Base-by-base conservation (phyloP, 2,329 filamentous ascomycete genomes). In the Juglanconis oblonga region DNA sequence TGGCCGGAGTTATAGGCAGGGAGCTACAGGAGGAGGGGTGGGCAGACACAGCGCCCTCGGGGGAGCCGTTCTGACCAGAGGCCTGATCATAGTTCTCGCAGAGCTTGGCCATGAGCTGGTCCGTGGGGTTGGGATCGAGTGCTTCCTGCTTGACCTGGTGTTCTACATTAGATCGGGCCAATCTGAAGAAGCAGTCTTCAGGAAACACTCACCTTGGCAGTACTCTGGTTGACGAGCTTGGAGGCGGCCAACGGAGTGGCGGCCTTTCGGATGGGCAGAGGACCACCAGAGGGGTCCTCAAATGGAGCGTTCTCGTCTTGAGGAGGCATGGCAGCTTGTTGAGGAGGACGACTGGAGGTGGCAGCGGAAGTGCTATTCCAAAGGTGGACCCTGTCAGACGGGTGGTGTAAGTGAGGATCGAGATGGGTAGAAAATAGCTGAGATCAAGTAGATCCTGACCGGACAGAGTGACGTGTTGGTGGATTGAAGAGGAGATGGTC, bases 31-130 rank as follows among this genome's bases (percentile, higher is more conserved):
- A 81, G 4, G 83, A 78, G 49, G 76, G 73, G 50, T 83, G 79
- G 38, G 83, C 82, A 17, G 78, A 66, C 38, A 64, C 67, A 55
- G 45, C 88, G 85, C 68, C 88, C 71, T 92, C 87, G n/a, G 85
- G 85, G 52, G 94, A 80, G 70, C 87, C 61, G 31, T 55, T 52
- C 47, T 89, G 58, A 88, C 85, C 64, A 92, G 77, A 55, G 92
- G 83, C 61, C 24, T 57, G 51, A 11, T 61, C 61, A 14, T 62
- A 60, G 32, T 45, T 54, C 59, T 64, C 62, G 50, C 49, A 62
- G 31, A 64, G 62, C 35, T 56, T 89, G 55, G 89, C 85, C 65
- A 93, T 77, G 54, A 93, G 83, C 62, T 87, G 87, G 67, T 95
- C 90, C 79, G 93, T 86, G 8, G 81, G 79, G 58, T 79, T 82